phyloP scores from a whole-genome alignment of 805 yeast species.

The Wickerhamiella sergipiensis region DNA sequence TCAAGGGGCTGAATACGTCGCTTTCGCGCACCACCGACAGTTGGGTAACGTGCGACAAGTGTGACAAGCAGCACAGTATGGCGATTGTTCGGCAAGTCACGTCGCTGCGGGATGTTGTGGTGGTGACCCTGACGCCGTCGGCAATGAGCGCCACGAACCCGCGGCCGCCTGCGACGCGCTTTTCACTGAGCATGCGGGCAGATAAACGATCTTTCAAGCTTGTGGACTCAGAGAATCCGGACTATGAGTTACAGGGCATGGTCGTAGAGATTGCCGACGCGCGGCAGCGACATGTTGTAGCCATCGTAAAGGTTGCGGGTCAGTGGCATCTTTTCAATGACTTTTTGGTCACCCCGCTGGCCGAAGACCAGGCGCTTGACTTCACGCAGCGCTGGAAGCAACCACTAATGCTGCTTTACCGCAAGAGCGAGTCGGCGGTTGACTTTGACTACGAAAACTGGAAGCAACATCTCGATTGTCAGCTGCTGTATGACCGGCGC shows the following conservation, averaged over 20 bases:
- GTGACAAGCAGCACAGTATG: constrained; percentile 38
- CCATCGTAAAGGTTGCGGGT: constrained; percentile 21
- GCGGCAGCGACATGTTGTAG: constrained; percentile 24
- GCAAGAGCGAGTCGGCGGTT: constrained; percentile 3
- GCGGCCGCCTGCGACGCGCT: neutral
- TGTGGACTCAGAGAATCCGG: constrained; percentile 7
- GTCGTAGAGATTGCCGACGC: constrained; percentile 24
- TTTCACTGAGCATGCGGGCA: constrained; percentile 5
- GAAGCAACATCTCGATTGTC: constrained; percentile 40
- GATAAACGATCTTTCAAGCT: constrained; percentile 10
- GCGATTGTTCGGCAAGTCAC: constrained; percentile 39
- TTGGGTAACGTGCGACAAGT: constrained; percentile 36
- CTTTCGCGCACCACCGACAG: constrained; percentile 11
- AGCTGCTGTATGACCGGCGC: constrained; percentile 59
- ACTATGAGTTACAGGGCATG: constrained; percentile 24
- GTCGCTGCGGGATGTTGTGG: constrained; percentile 49
- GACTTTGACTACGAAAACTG: constrained; percentile 36
- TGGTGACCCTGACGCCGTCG: constrained; percentile 4
- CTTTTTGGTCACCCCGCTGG: constrained; percentile 65
- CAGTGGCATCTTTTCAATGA: constrained; percentile 82
- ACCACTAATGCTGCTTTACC: constrained; percentile 30
- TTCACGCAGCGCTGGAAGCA: constrained; percentile 67
- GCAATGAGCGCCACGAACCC: too few relatives aligned
- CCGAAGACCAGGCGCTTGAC: constrained; percentile 67
- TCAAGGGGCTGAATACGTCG: constrained; percentile 13